Evolutionary conservation across 176 grass and related monocot genomes (phyloP).

Genomic region (Themeda triandra): DNA sequence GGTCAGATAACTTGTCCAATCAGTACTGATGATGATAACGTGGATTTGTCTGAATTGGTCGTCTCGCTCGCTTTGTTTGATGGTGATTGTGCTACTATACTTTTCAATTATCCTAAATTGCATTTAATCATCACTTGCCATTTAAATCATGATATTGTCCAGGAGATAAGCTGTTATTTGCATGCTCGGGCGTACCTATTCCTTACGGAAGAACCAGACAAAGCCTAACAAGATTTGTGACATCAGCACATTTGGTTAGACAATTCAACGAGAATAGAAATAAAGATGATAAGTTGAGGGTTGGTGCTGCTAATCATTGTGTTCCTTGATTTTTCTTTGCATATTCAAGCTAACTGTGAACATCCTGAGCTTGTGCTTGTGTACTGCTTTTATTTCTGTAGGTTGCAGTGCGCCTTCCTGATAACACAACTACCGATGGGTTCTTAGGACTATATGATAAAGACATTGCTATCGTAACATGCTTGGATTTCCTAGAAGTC

Average conservation of each 20-base stretch:
- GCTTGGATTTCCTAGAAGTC: not conserved
- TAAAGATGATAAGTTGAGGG: not conserved
- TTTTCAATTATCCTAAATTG: not conserved
- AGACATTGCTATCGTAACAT: conserved; percentile 3
- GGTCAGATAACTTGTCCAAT: not conserved
- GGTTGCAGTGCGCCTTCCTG: conserved; percentile 20
- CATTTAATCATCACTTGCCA: not conserved
- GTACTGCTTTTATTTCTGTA: not conserved
- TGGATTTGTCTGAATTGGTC: not conserved
- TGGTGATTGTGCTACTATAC: not conserved
- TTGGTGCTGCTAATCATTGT: not conserved
- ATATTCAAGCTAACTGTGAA: not conserved
- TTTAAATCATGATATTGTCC: conserved; percentile 1
- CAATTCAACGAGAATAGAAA: not conserved
- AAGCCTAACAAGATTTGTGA: conserved; percentile 26
- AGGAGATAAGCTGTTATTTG: conserved; percentile 22
- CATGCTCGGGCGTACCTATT: conserved; percentile 30
- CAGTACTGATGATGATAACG: not conserved
- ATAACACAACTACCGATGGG: not conserved
- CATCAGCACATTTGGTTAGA: conserved; percentile 1
- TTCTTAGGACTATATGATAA: conserved; percentile 18
- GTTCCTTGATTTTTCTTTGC: not conserved
- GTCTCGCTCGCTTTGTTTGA: not conserved
- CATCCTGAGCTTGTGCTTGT: not conserved
- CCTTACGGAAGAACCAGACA: not conserved